Evolutionary conservation across 2,329 filamentous ascomycete genomes (phyloP).

Genomic region (Epichloe coenophiala): DNA sequence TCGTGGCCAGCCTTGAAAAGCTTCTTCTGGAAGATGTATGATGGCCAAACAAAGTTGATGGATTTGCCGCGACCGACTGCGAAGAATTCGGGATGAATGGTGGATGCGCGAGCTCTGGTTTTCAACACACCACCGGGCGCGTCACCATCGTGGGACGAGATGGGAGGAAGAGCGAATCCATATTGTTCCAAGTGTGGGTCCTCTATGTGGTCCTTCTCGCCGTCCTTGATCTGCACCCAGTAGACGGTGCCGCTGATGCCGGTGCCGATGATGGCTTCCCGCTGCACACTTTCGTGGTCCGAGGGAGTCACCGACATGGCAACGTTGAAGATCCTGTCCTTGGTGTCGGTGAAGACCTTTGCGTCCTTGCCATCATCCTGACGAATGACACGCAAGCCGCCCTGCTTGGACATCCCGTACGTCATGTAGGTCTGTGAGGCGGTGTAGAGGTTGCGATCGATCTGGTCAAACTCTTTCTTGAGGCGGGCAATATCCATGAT

Average conservation of each 20-base stretch:
- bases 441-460: constrained; percentile 84
- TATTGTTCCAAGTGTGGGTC: constrained; percentile 69
- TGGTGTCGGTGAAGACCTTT: constrained; percentile 80
- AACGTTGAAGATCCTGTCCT: constrained; percentile 92
- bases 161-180: constrained; percentile 80
- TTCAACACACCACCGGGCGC: constrained; percentile 85
- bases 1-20: constrained; percentile 51
- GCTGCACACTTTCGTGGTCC: constrained; percentile 41
- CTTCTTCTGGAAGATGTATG: constrained; percentile 47
- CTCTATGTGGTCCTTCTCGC: constrained; percentile 66
- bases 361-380: constrained; percentile 88
- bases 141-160: constrained; percentile 76
- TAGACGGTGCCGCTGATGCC: constrained; percentile 95
- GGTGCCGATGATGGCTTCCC: constrained; percentile 80
- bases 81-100: constrained; percentile 82
- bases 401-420: constrained; percentile 87
- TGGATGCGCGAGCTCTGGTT: constrained; percentile 84
- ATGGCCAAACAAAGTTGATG: constrained; percentile 75
- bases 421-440: constrained; percentile 85
- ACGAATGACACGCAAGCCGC: constrained; percentile 82
- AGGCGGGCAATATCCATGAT: constrained; percentile 87
- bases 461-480: constrained; percentile 96
- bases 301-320: constrained; percentile 59
- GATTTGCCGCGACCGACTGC: constrained; percentile 91
- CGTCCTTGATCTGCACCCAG: constrained; percentile 71